Percentiles rank a stretch among this genome's conserved stretches.
These are phyloP conservation scores for Arachnopeziza araneosa DNA, from an alignment of 2,329 filamentous ascomycete species.

Conservation along the genomic window DNA sequence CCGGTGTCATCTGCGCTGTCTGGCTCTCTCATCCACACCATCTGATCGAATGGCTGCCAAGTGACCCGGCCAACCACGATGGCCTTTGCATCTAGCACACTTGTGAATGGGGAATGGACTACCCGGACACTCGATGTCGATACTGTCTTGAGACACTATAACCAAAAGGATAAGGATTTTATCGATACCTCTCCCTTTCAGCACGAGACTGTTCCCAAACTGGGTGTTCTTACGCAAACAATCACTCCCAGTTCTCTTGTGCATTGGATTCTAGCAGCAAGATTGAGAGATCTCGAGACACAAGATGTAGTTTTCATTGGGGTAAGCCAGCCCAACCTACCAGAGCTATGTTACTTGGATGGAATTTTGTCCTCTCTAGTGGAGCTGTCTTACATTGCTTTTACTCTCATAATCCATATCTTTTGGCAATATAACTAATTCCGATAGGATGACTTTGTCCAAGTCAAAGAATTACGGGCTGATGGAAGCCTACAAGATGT, in stretches of 20 bases:
- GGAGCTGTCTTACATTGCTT: not conserved
- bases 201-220: constrained; percentile 40
- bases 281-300: constrained; percentile 60
- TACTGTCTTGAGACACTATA: constrained; percentile 35
- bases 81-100: constrained; percentile 27
- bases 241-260: constrained; percentile 69
- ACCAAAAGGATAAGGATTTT: constrained; percentile 29
- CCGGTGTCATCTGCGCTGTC: not conserved
- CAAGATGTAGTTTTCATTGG: constrained; percentile 83
- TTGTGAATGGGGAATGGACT: constrained; percentile 32
- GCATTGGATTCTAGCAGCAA: constrained; percentile 74
- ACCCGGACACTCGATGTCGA: constrained; percentile 35
- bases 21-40: not conserved
- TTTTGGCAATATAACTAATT: constrained; percentile 16
- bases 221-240: constrained; percentile 75
- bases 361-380: no score
- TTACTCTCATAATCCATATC: no score
- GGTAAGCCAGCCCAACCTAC: constrained; percentile 40
- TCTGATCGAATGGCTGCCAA: not conserved
- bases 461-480: constrained; percentile 68
- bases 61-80: constrained; percentile 7
- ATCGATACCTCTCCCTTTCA: constrained; percentile 27
- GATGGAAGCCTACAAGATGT: constrained; percentile 70
- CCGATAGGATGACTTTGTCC: constrained; percentile 65
- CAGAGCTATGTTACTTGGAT: constrained; percentile 2